Conservation (phyloP, 805 yeast genomes). For the Kodamaea hsintzibuensis region DNA sequence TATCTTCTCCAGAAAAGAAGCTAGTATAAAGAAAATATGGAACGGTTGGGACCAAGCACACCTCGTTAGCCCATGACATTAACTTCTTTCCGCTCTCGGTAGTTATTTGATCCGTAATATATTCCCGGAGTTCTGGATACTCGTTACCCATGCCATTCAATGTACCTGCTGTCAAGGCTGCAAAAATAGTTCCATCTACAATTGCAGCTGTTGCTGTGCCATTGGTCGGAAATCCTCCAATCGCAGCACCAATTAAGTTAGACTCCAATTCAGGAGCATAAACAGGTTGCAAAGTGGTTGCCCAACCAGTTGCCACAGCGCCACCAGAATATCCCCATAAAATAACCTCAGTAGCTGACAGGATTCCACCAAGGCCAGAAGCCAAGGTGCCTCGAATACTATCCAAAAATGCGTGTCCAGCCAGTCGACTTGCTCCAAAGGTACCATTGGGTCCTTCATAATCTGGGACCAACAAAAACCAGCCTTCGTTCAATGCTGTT, state of each 20-base stretch:
- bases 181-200: conserved; percentile 25
- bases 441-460: conserved; percentile 32
- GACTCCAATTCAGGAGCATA: conserved; percentile 32
- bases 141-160: conserved; percentile 30
- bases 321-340: conserved; percentile 42
- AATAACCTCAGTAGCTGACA: conserved; percentile 18
- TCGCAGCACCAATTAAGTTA: conserved; percentile 28
- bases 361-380: conserved; percentile 16
- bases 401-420: conserved; percentile 31
- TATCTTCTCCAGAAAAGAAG: conserved; percentile 14
- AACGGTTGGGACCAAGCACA: conserved; percentile 1
- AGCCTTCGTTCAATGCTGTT: conserved; percentile 23
- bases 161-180: conserved; percentile 30
- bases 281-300: conserved; percentile 32
- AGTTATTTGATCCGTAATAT: neutral
- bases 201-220: conserved; percentile 24
- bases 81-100: neutral
- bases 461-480: conserved; percentile 32
- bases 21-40: neutral
- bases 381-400: conserved; percentile 26
- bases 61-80: neutral
- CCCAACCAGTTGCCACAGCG: conserved; percentile 38
- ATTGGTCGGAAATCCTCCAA: conserved; percentile 38
- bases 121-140: conserved; percentile 23
- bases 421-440: conserved; percentile 29